phyloP scores from a whole-genome alignment of 768 basidiomycete genomes.

The Lepiota brunneoincarnata region DNA sequence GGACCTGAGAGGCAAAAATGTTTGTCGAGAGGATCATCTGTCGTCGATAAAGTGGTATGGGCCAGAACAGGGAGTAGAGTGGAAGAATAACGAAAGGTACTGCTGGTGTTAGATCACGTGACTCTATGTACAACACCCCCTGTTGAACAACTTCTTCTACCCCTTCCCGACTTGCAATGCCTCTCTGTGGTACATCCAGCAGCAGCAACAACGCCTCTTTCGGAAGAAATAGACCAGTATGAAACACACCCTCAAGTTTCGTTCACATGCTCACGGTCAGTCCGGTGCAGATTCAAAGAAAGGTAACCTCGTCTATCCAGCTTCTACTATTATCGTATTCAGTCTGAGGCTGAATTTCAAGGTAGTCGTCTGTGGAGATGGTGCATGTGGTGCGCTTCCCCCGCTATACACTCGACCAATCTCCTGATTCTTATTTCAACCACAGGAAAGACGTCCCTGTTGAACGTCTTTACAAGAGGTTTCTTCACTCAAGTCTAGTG shows the following conservation, averaged over 20 bases:
- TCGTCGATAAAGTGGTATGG: slow-evolving; percentile 46
- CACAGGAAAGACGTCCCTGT: slow-evolving; percentile 76
- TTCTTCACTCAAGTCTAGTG: slow-evolving; percentile 95
- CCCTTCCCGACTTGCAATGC: slow-evolving; percentile 31
- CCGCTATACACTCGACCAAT: slow-evolving; percentile 12
- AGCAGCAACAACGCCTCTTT: slow-evolving; percentile 42
- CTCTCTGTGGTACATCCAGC: slow-evolving; percentile 54
- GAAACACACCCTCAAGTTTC: slow-evolving; percentile 5
- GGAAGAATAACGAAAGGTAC: slow-evolving; percentile 25
- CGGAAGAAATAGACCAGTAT: slow-evolving; percentile 52
- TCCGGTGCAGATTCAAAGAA: slow-evolving; percentile 40
- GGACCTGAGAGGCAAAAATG: slow-evolving; percentile 25
- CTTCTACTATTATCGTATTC: background rate
- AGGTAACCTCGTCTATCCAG: slow-evolving; percentile 28
- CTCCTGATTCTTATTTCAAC: slow-evolving; percentile 17
- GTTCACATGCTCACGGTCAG: slow-evolving; percentile 7
- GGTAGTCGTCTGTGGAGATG: slow-evolving; percentile 94
- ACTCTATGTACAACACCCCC: background rate
- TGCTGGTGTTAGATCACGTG: slow-evolving; percentile 22
- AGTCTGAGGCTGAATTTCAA: slow-evolving; percentile 17
- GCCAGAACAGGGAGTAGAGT: slow-evolving; percentile 11
- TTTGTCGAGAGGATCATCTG: slow-evolving; percentile 33
- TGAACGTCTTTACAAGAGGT: slow-evolving; percentile 87
- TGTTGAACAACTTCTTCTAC: background rate
- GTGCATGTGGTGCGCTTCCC: slow-evolving; percentile 74